Evolutionary conservation across 768 basidiomycete species (phyloP), one percentile per base, ranked within the genome.

Genomic region (Pisolithus microcarpus): DNA sequence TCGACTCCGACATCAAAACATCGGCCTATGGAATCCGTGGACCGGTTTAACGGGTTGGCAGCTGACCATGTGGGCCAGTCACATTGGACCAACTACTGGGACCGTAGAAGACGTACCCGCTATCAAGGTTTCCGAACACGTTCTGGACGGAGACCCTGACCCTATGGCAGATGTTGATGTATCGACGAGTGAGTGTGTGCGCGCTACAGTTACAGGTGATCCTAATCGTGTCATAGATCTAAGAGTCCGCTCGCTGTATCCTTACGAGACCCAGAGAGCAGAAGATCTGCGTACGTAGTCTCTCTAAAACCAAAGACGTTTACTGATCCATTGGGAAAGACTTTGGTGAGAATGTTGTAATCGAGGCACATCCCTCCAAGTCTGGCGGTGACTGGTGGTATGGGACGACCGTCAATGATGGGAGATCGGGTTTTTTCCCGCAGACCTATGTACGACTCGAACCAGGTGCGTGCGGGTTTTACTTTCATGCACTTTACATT

Each of bases 341-440:
- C 19, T 97, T 99, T 68, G 77, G 67, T 23, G 84, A 87, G 61
- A 92, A 97, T 65, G 61, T 83, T 23, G 75, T 93, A 46, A 70
- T 98, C n/a, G n/a, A n/a, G n/a, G n/a, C n/a, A n/a, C n/a, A n/a
- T n/a, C n/a, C n/a, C n/a, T n/a, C n/a, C n/a, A 95, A 89, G 66
- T 74, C 82, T 30, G 81, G 77, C 18, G 82, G 87, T 37, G 90
- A 91, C 54, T 98, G 96, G 96, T 95, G 91, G 90, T 89, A 87
- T 63, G 93, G 92, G 23, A 87, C 75, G 4, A 65, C 78, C 16
- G 68, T 83, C 30, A 80, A 73, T 49, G 79, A 74, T 48, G 83
- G 85, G 18, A 81, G 78, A 61, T 73, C 78, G n/a, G 96, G 96
- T 1, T 82, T 94, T 72, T 91, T 97, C 81, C 95, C 95, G 1